A percentile compares a stretch with the other conserved stretches of the same genome.
Conservation (phyloP, 1,139 yeast species). For the Taphrina deformans region DNA sequence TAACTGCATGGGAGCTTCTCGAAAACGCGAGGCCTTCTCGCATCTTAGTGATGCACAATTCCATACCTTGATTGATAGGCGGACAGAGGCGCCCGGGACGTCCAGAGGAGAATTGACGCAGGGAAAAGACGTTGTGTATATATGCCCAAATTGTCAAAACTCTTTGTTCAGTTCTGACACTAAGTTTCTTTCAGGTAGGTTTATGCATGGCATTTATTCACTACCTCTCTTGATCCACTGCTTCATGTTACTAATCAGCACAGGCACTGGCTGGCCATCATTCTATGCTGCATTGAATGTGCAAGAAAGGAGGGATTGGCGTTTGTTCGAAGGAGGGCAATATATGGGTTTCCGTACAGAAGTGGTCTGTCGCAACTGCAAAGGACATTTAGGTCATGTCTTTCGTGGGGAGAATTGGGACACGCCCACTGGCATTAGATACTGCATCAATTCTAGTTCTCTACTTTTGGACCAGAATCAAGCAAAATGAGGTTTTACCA, state of each 20-base stretch:
- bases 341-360: constrained; percentile 53
- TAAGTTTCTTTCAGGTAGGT: constrained; percentile 10
- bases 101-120: background rate
- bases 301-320: constrained; percentile 10
- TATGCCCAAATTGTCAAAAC: constrained; percentile 12
- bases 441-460: constrained; percentile 66
- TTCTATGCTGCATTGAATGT: constrained; percentile 2
- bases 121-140: background rate
- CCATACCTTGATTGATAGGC: constrained; percentile 1
- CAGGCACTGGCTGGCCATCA: constrained; percentile 31
- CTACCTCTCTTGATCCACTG: background rate
- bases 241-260: background rate
- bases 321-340: constrained; percentile 2
- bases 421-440: constrained; percentile 88
- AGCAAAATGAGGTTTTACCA: too few species aligned
- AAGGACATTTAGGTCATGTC: constrained; percentile 92
- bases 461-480: background rate
- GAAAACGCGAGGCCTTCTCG: background rate
- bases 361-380: constrained; percentile 84
- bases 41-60: constrained; percentile 10
- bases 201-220: too few species aligned
- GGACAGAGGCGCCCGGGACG: constrained; percentile 24
- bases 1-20: too few species aligned
- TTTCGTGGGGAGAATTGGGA: constrained; percentile 91
- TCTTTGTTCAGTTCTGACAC: background rate